Base-by-base conservation (phyloP, 1,284 basidiomycete genomes). In the Amanita bisporigera region DNA sequence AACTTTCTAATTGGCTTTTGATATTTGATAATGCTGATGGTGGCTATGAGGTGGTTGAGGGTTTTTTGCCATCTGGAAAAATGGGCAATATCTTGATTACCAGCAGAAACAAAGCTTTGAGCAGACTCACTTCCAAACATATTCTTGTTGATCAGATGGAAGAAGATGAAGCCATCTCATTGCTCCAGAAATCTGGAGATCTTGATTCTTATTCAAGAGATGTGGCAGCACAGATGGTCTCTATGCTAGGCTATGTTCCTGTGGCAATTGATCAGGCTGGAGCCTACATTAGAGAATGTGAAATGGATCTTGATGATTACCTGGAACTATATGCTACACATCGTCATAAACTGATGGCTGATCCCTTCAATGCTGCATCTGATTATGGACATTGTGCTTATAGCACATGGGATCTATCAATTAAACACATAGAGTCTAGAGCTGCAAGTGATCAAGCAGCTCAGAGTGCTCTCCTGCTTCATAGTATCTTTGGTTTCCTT, bases 211-310 rank as follows among this genome's bases (percentile, higher is more conserved):
- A 68, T 29, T 33, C 33, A 33, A 33, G 57, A 19, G 17, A 21
- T 7, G 10, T 26, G 15, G 38, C 50, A 26, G 3, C n/a, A 43
- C 17, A 52, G 24, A 69, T 72, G 45, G 65, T 72, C 7, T 58
- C 12, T 9, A 55, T 65, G 41, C 71, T 29, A 70, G 70, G 60
- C 24, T 67, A 45, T 57, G 21, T 72, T 14, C 71, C 69, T 31
- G 54, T 72, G 17, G 71, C 71, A 60, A 47, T 72, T 50, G 65
- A 66, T 55, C 70, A 69, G 26, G 71, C 71, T 58, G 71, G 70
- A 26, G 66, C 70, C 26, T 64, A 57, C 47, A 71, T 71, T 41
- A 29, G n/a, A 58, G 31, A 59, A 31, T 65, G 57, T 21, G 29
- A 57, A 12, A 69, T 64, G 43, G 41, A 43, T 33, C 59, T 66